These are phyloP conservation scores for Alternaria sp. DNA, from an alignment of 2,329 filamentous ascomycete genomes.

Conservation along the genomic window DNA sequence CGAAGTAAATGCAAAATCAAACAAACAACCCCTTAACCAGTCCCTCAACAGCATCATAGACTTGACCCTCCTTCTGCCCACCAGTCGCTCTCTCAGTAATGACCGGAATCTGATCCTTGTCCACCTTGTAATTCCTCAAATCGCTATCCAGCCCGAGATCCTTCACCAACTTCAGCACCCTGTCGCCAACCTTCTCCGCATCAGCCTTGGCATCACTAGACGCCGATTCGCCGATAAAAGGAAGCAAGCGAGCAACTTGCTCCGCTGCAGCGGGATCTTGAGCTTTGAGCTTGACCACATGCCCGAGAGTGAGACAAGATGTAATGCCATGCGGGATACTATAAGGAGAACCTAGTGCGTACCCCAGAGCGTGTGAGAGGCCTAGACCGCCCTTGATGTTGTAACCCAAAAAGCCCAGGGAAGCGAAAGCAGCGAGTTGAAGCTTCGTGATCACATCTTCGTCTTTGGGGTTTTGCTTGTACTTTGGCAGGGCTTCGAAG, in stretches of 20 bases:
- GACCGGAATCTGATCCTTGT: constrained; percentile 49
- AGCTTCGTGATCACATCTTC: constrained; percentile 58
- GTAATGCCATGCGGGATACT: constrained; percentile 64
- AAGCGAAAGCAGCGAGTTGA: constrained; percentile 60
- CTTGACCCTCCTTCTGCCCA: constrained; percentile 49
- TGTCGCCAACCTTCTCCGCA: constrained; percentile 54
- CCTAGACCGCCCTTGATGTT: constrained; percentile 60
- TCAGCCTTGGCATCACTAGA: constrained; percentile 53
- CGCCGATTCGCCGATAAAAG: constrained; percentile 50
- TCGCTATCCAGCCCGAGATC: constrained; percentile 54
- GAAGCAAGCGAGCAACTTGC: constrained; percentile 54
- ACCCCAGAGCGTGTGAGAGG: constrained; percentile 55
- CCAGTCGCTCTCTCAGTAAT: constrained; percentile 55
- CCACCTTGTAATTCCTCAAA: constrained; percentile 55
- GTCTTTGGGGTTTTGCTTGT: constrained; percentile 54
- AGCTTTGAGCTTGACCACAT: constrained; percentile 62
- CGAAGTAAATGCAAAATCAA: background rate
- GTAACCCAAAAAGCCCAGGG: constrained; percentile 57
- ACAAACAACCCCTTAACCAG: constrained; percentile 53
- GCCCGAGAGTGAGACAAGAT: constrained; percentile 60
- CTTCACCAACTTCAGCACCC: constrained; percentile 53
- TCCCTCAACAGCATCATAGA: constrained; percentile 52
- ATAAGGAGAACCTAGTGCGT: constrained; percentile 63
- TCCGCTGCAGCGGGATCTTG: constrained; percentile 52
- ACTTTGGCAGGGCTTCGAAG: constrained; percentile 57